Base-by-base conservation (phyloP, 2,329 filamentous ascomycete species). In the Botrytis fabae region DNA sequence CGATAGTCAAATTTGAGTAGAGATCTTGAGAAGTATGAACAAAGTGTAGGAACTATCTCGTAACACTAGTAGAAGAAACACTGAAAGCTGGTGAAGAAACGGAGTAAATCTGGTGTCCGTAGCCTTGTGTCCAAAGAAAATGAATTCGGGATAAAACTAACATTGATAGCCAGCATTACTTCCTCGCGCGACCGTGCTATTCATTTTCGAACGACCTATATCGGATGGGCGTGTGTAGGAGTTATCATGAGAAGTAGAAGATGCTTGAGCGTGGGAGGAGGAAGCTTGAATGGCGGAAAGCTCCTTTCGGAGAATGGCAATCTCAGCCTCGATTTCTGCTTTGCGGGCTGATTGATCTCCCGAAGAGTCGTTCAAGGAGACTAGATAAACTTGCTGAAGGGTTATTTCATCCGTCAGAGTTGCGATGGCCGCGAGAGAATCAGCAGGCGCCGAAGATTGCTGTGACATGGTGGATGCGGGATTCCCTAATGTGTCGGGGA, bases 371-470 rank as follows among this genome's bases (percentile, higher is more conserved):
- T 78, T 76, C n/a, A 87, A 81, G 2, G 85, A 86, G 12, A 78
- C 75, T 4, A 87, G 79, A 32, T 87, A 81, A 68, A 84, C 83
- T 64, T 80, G 80, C 73, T 85, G 83, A 32, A 85, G 80, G 46
- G 77, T 80, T 74, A 87, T 78, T 72, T 86, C 84, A 65, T 85
- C 83, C 28, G 75, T 75, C 32, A 86, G 76, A 28, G 77, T 78
- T 64, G 80, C 77, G 28, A 81, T 66, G n/a, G 60, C 18, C 22
- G n/a, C 25, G 12, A 9, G 18, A n/a, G 46, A 44, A 35, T 32
- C 42, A 38, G 54, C 32, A 38, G 57, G 42, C 51, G 63, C 61
- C 28, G 46, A 22, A 48, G 42, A 20, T 38, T 46, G 70, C n/a
- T 73, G 66, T 70, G 72, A 40, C 72, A 73, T 73, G 28, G 60